A percentile compares a stretch with the other conserved stretches of the same genome.
These are phyloP conservation scores for Hymenoscyphus albidus DNA, from an alignment of 2,329 filamentous ascomycete genomes.

Conservation along the genomic window DNA sequence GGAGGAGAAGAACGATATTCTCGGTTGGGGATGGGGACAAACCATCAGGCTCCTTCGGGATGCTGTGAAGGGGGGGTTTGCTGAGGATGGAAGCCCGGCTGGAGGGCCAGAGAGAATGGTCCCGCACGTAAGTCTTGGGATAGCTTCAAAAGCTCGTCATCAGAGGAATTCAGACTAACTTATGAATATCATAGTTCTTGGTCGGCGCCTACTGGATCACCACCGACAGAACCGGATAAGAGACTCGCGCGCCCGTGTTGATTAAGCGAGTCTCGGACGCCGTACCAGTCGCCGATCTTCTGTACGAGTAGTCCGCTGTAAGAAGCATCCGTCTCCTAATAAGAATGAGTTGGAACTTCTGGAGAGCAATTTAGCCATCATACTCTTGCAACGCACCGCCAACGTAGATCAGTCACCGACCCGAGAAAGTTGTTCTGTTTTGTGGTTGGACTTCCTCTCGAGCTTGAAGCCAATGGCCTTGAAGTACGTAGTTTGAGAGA, in stretches of 20 bases:
- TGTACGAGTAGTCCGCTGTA: too few species aligned
- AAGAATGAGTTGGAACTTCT: too few species aligned
- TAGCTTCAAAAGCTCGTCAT: too few species aligned
- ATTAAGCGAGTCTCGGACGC: too few species aligned
- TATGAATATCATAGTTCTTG: background rate
- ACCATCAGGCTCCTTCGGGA: background rate
- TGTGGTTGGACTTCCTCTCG: background rate
- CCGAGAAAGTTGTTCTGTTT: background rate
- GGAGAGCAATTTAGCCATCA: too few species aligned
- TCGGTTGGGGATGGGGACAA: background rate
- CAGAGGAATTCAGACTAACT: background rate
- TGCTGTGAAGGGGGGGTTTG: background rate
- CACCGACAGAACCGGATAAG: background rate
- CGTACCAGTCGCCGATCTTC: too few species aligned
- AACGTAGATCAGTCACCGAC: too few species aligned
- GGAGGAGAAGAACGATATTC: too few species aligned
- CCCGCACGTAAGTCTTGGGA: background rate
- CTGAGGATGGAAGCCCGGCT: background rate
- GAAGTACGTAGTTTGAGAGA: too few species aligned
- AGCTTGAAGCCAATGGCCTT: background rate
- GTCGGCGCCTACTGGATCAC: background rate
- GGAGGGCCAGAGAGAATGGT: background rate
- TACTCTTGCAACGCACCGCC: too few species aligned
- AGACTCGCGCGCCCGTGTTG: too few species aligned
- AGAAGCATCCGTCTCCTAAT: too few species aligned